Conservation (phyloP, 306 rosid genomes). For the Lathyrus tuberosus region DNA sequence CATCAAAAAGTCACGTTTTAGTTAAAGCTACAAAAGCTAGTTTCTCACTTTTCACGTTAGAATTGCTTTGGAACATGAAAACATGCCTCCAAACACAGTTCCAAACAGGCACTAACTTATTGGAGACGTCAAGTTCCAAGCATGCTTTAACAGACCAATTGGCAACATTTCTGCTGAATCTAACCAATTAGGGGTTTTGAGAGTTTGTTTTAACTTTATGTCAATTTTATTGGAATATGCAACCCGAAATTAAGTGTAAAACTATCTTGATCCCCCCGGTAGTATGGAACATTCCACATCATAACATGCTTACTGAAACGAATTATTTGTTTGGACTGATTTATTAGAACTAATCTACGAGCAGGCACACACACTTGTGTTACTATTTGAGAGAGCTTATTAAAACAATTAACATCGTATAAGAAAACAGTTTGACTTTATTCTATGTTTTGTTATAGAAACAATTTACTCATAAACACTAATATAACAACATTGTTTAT, state of each 20-base stretch:
- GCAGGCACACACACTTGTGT: too few relatives aligned
- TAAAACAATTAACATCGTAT: too few relatives aligned
- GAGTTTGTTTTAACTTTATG: neutral
- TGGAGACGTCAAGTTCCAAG: too few relatives aligned
- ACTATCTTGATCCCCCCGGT: neutral
- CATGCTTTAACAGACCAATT: constrained; percentile 14
- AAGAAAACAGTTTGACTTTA: neutral
- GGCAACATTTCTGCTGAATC: constrained; percentile 12
- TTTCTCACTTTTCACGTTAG: too few relatives aligned
- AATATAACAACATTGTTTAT: too few relatives aligned
- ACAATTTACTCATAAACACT: too few relatives aligned
- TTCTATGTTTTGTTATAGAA: neutral
- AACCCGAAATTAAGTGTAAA: constrained; percentile 1
- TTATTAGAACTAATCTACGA: neutral
- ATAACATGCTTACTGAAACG: constrained; percentile 22
- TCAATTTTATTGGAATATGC: constrained; percentile 10
- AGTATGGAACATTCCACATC: constrained; percentile 14
- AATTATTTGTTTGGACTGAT: neutral
- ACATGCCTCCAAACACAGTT: too few relatives aligned
- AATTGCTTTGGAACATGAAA: too few relatives aligned
- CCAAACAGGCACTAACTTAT: too few relatives aligned
- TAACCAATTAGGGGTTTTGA: constrained; percentile 1
- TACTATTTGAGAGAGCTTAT: too few relatives aligned
- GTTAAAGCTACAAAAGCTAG: too few relatives aligned
- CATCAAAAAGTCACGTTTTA: too few relatives aligned